These are phyloP conservation scores for Babesia divergens DNA, from an alignment of 169 alveolate species.

Conservation along the genomic window DNA sequence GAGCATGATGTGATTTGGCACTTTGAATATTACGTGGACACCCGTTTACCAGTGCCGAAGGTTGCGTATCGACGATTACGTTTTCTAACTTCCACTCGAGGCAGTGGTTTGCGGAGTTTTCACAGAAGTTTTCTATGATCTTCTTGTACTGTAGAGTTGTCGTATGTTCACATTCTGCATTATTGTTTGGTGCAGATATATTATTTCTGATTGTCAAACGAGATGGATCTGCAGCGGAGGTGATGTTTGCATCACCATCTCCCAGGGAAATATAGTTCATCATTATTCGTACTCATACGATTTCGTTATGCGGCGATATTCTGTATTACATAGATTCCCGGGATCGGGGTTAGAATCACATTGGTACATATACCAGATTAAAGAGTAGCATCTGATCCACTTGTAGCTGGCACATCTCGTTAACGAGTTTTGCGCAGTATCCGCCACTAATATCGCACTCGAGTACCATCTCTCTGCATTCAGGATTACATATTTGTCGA, in stretches of 20 bases:
- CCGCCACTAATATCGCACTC: slow-evolving; percentile 64
- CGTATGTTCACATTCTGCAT: not conserved
- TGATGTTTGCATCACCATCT: not conserved
- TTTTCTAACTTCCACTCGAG: slow-evolving; percentile 33
- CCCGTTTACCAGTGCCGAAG: not conserved
- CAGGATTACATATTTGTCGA: not conserved
- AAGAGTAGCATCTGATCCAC: slow-evolving; percentile 37
- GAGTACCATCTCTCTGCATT: slow-evolving; percentile 15
- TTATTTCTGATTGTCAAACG: not conserved
- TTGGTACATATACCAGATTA: slow-evolving; percentile 27
- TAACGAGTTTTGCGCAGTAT: slow-evolving; percentile 23
- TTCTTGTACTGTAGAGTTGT: not conserved
- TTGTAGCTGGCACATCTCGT: slow-evolving; percentile 31
- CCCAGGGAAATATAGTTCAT: slow-evolving; percentile 28
- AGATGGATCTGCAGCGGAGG: not conserved
- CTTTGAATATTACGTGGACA: not conserved
- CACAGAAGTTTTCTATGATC: slow-evolving; percentile 28
- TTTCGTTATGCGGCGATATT: not conserved
- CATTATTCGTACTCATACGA: not conserved
- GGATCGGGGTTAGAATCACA: not conserved
- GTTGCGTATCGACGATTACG: not conserved
- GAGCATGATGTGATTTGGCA: not conserved
- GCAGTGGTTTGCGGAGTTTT: slow-evolving; percentile 13
- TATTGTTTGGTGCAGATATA: not conserved
- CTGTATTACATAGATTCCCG: not conserved